Evolutionary conservation across 106 monocot genomes (phyloP), one percentile per base, ranked within the genome.

Genomic region (Narthecium ossifragum): DNA sequence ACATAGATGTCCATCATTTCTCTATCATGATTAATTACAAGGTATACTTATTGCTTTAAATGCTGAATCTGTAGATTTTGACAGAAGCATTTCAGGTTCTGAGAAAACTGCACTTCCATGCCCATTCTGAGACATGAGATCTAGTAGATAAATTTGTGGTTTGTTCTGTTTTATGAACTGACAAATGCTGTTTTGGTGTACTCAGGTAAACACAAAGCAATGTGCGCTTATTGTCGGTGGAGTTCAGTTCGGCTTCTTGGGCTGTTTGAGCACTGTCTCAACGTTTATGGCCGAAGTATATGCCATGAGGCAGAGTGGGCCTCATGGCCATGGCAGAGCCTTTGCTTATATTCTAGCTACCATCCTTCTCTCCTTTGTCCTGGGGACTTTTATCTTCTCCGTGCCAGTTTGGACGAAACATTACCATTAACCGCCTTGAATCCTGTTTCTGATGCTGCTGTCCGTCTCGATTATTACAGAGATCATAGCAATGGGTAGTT

Each of bases 261-360:
- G 94, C 15, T 94, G 89, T 61, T 26, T 94, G 62, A 90, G 89
- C 80, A 94, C 89, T 4, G 90, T 94, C 0, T 94, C 94, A 4
- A 90, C 94, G 31, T 94, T 86, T 63, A 83, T 78, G 18, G 86
- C 88, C 11, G 94, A 94, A 62, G 69, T 94, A 18, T 94, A 86
- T 59, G 83, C 72, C 5, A 83, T 94, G 90, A 75, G 80, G 58
- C 65, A 80, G 64, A 76, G 75, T 53, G 78, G 79, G 18, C 75
- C 83, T 25, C 57, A 49, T 29, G 75, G 83, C 24, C 57, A 49
- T 29, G 75, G 75, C 8, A 85, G 80, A 50, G 90, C 90, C 17
- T 53, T 76, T 8, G 66, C 80, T 15, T 94, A 90, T 45, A 57
- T 50, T 6, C 31, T 34, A 2, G 12, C 49, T 6, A 94, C 94